These are phyloP conservation scores for Cyberlindnera galapagoensis DNA, from an alignment of 805 yeast species.

Conservation along the genomic window DNA sequence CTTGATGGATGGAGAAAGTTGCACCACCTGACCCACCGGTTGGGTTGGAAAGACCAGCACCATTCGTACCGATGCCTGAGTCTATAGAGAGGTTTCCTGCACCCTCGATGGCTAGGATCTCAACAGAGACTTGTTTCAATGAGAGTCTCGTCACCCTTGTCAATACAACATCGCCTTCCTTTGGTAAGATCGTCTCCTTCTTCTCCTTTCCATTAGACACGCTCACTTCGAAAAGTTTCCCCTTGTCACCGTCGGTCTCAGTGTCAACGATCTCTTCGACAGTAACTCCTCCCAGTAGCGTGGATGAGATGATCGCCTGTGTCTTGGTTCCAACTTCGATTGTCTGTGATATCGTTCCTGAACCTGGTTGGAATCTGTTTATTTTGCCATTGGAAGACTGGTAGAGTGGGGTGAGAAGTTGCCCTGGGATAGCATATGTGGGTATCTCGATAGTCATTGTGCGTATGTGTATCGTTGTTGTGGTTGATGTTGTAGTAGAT, in stretches of 20 bases:
- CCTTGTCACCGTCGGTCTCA: slow-evolving; percentile 9
- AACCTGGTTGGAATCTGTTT: slow-evolving; percentile 51
- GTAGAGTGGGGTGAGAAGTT: slow-evolving; percentile 57
- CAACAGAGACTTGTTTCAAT: slow-evolving; percentile 67
- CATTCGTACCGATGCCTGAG: slow-evolving; percentile 60
- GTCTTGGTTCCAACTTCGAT: slow-evolving; percentile 33
- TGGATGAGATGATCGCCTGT: slow-evolving; percentile 45
- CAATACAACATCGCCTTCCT: slow-evolving; percentile 77
- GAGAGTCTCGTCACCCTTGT: slow-evolving; percentile 66
- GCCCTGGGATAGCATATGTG: slow-evolving; percentile 61
- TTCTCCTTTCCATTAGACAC: too few relatives aligned
- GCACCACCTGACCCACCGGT: slow-evolving; percentile 54
- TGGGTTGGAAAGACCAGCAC: slow-evolving; percentile 30
- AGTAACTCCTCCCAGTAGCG: slow-evolving; percentile 54
- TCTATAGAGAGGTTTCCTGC: slow-evolving; percentile 52
- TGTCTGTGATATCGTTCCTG: slow-evolving; percentile 51
- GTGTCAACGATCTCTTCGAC: slow-evolving; percentile 20
- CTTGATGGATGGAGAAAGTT: slow-evolving; percentile 35
- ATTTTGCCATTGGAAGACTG: slow-evolving; percentile 28
- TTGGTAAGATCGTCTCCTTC: slow-evolving; percentile 43
- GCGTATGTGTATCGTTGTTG: not conserved
- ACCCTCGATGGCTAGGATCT: slow-evolving; percentile 64
- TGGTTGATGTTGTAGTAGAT: not conserved
- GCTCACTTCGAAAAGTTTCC: slow-evolving; percentile 5
- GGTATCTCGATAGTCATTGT: slow-evolving; percentile 30